Conservation (phyloP, 306 rosid species). For the Rubus idaeus region DNA sequence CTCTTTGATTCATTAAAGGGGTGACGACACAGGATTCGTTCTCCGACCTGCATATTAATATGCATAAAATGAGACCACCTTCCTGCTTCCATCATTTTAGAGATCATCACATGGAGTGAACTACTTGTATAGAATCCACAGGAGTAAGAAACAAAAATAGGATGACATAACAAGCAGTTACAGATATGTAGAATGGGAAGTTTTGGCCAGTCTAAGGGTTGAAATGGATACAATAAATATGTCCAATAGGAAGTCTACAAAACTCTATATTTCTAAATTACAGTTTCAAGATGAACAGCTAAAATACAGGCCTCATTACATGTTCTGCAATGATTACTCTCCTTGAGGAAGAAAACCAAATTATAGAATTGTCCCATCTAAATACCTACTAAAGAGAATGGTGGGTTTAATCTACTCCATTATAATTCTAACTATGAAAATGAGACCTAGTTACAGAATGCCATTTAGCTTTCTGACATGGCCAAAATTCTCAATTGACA, state of each 20-base stretch:
- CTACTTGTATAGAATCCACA: slow-evolving; percentile 2
- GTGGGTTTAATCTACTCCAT: neutral
- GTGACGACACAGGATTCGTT: slow-evolving; percentile 89
- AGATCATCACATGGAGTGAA: neutral
- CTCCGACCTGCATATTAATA: slow-evolving; percentile 69
- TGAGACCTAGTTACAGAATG: neutral
- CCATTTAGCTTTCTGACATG: neutral
- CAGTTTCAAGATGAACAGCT: neutral
- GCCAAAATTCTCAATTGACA: neutral
- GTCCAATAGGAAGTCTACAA: neutral
- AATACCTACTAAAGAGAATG: neutral
- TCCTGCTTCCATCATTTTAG: slow-evolving; percentile 14
- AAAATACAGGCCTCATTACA: neutral
- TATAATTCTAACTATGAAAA: too few species aligned
- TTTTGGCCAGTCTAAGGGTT: too few species aligned
- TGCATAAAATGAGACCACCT: slow-evolving; percentile 9
- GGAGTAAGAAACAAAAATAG: neutral
- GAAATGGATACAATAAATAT: too few species aligned
- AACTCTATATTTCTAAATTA: neutral
- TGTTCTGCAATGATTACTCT: neutral
- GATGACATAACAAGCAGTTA: neutral
- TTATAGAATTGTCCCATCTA: neutral
- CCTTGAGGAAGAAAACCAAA: neutral
- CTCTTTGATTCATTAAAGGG: slow-evolving; percentile 97
- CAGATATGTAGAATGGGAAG: neutral